Evolutionary conservation across 768 basidiomycete species (phyloP).

Genomic region (Termitomyces sp.): DNA sequence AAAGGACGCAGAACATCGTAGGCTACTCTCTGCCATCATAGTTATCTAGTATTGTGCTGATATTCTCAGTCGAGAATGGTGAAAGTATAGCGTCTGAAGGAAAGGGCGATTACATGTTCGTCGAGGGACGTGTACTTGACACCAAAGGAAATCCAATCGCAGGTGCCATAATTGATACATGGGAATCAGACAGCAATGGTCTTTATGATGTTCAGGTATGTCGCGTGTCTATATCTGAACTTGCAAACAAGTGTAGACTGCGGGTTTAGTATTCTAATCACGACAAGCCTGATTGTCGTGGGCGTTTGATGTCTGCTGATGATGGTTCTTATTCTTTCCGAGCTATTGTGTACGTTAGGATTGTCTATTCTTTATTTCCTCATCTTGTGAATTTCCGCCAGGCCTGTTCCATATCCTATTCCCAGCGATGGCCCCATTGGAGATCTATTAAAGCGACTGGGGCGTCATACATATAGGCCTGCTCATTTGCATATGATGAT

Average conservation of each 20-base stretch:
- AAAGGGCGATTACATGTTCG: conserved; percentile 80
- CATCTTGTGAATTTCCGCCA: conserved; percentile 8
- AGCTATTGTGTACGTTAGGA: conserved; percentile 48
- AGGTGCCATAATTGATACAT: conserved; percentile 70
- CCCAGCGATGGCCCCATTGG: conserved; percentile 79
- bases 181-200: conserved; percentile 71
- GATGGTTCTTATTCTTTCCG: conserved; percentile 69
- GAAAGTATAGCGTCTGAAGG: conserved; percentile 83
- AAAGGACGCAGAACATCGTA: conserved; percentile 71
- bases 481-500: conserved; percentile 77
- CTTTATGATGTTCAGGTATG: conserved; percentile 32
- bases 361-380: not conserved
- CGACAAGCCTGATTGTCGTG: conserved; percentile 65
- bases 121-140: conserved; percentile 64
- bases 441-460: conserved; percentile 44
- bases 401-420: conserved; percentile 65
- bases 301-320: conserved; percentile 49
- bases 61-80: conserved; percentile 50
- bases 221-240: not conserved
- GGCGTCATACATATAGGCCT: conserved; percentile 72
- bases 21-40: conserved; percentile 15
- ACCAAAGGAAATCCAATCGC: conserved; percentile 62
- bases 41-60: not conserved
- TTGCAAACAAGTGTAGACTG: not conserved
- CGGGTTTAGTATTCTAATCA: conserved; percentile 45